Base-by-base conservation (phyloP, 169 alveolate species). In the Cryptosporidium sp. region DNA sequence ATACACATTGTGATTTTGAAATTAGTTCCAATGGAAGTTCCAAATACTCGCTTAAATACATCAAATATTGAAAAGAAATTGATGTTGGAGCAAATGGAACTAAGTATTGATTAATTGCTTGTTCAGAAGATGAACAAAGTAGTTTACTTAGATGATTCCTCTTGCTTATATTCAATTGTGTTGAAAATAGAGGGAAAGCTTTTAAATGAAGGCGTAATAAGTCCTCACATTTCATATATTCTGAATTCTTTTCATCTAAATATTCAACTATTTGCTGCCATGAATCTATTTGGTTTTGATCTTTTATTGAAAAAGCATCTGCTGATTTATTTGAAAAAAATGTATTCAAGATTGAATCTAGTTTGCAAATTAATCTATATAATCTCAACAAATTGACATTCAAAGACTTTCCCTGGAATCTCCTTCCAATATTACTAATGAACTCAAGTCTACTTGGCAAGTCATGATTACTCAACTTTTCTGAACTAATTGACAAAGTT, bases 41-140 rank as follows among this genome's bases (percentile, higher is more conserved):
- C 37, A 80, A 51, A 65, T 80, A 39, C 39, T 80, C 89, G 45
- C 45, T 60, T 14, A 80, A 31, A 42, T 80, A 80, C 89, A 60
- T 80, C 37, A 80, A 45, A 65, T 80, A 65, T 39, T 80, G 73
- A 21, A 80, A 42, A 31, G 26, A 80, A 62, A 80, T 80, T 26
- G 89, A 44, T 31, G 61, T 44, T 14, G 89, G 89, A n/a, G 89
- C 29, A 8, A 33, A 23, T 21, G 89, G 89, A 61, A 35, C 18
- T 9, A 80, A 51, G 26, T 45, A 29, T 21, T 31, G 68, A 65
- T 80, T 80, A 14, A 44, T 26, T 21, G 89, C 89, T 33, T 60
- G 80, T 62, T 62, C 73, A 3, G 89, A 80, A 42, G 42, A 42
- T 1, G 29, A 18, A 37, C 89, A 80, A 42, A 80, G 62, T 1